A percentile compares a stretch with the other conserved stretches of the same genome.
Evolutionary conservation across 306 rosid species (phyloP).

Genomic region (Calophaca sinica): DNA sequence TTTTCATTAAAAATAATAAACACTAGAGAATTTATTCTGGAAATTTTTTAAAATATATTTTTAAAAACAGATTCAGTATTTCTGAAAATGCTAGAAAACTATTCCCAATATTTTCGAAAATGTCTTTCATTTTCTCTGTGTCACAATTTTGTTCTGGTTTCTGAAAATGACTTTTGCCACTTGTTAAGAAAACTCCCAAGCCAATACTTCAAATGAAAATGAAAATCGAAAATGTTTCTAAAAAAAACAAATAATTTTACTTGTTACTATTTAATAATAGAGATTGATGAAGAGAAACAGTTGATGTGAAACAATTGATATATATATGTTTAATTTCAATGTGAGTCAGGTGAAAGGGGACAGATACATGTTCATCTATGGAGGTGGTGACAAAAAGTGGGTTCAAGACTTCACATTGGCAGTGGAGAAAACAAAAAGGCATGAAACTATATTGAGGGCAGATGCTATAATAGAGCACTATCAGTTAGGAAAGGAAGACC

Average conservation of each 20-base stretch:
- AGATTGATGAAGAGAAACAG: background rate
- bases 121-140: too few species aligned
- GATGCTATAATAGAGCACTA: slow-evolving; percentile 47
- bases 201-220: too few species aligned
- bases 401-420: slow-evolving; percentile 31
- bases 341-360: slow-evolving; percentile 44
- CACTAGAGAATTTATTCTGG: too few species aligned
- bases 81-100: too few species aligned
- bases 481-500: slow-evolving; percentile 41
- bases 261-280: background rate
- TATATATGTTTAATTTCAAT: background rate
- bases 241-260: background rate
- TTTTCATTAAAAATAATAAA: too few species aligned
- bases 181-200: too few species aligned
- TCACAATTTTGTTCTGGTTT: too few species aligned
- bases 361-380: slow-evolving; percentile 51
- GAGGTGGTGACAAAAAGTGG: slow-evolving; percentile 50
- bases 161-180: too few species aligned
- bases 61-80: too few species aligned
- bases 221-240: too few species aligned
- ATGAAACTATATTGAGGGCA: slow-evolving; percentile 30
- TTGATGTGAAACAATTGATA: background rate
- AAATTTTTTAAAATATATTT: too few species aligned
- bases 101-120: too few species aligned
- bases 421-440: slow-evolving; percentile 42